Percentiles rank a stretch among this genome's conserved stretches.
Evolutionary conservation across 2,329 filamentous ascomycete species (phyloP).

Genomic region (Nemania sp.): DNA sequence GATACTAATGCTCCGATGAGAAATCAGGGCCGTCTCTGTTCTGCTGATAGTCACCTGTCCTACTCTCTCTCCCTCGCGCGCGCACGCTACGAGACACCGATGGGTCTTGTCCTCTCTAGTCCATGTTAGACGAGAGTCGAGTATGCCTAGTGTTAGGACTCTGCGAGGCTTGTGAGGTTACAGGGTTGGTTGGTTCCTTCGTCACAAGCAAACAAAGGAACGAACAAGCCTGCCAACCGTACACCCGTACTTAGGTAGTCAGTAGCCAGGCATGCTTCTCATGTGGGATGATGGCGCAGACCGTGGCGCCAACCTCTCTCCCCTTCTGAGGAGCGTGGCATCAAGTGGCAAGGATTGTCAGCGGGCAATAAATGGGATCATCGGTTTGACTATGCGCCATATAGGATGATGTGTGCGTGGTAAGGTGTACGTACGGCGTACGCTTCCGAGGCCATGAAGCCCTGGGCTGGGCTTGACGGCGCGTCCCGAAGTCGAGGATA

Average conservation of each 20-base stretch:
- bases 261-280: too few species aligned
- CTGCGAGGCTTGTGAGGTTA: neutral
- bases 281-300: neutral
- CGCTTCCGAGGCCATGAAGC: neutral
- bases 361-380: conserved; percentile 11
- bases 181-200: conserved; percentile 9
- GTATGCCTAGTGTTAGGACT: conserved; percentile 6
- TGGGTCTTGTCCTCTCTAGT: neutral
- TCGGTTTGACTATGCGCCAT: neutral
- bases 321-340: neutral
- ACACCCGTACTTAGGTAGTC: too few species aligned
- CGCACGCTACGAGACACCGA: neutral
- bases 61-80: too few species aligned
- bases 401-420: neutral
- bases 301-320: neutral
- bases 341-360: conserved; percentile 6
- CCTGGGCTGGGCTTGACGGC: neutral
- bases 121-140: neutral
- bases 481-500: neutral
- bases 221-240: too few species aligned
- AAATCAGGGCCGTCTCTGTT: too few species aligned
- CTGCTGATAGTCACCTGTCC: too few species aligned
- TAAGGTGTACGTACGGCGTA: neutral
- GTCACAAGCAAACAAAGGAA: too few species aligned
- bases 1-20: neutral